These are phyloP conservation scores for Diospyros kaki DNA, from an alignment of 148 eudicot genomes.

Conservation along the genomic window DNA sequence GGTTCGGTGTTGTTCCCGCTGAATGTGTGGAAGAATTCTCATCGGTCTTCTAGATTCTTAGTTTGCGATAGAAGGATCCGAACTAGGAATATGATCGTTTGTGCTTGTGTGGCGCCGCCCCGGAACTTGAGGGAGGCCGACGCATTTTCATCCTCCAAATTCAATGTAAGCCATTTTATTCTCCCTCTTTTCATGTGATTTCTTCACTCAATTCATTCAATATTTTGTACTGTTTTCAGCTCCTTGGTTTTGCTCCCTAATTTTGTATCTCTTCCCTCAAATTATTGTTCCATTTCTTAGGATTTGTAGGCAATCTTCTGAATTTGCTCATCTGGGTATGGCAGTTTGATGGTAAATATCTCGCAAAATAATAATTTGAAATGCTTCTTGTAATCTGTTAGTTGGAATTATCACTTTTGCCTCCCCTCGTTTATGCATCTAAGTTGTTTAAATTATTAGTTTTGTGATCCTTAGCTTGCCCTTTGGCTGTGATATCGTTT, in stretches of 20 bases:
- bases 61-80: constrained; percentile 18
- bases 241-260: neutral
- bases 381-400: neutral
- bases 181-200: neutral
- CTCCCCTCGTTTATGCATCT: neutral
- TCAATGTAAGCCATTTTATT: constrained; percentile 32
- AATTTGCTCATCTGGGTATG: neutral
- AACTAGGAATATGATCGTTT: constrained; percentile 24
- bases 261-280: neutral
- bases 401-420: neutral
- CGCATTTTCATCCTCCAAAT: constrained; percentile 35
- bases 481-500: neutral
- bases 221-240: neutral
- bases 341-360: neutral
- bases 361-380: neutral
- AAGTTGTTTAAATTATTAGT: neutral
- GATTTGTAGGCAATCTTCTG: neutral
- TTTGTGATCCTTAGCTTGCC: neutral
- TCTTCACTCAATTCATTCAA: neutral
- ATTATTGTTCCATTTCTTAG: neutral
- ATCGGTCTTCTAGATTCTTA: constrained; percentile 22
- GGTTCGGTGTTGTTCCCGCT: constrained; percentile 30
- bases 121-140: constrained; percentile 36
- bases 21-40: constrained; percentile 20
- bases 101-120: constrained; percentile 58